Base-by-base conservation (phyloP, 2,329 filamentous ascomycete species). In the Xylariaceae sp. region DNA sequence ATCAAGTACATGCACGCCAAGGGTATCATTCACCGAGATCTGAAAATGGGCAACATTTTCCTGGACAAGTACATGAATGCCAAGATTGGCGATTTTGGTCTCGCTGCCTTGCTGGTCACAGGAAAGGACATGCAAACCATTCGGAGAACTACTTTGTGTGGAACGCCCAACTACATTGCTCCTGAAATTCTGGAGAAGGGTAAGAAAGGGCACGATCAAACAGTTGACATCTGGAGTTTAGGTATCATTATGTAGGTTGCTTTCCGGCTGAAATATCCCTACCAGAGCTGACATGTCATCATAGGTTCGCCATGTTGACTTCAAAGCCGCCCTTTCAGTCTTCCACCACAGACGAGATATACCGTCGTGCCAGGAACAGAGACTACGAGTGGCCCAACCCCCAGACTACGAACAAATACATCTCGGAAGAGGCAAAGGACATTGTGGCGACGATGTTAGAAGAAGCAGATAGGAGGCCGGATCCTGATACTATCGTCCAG, bases 41-140 rank as follows among this genome's bases (percentile, higher is more conserved):
- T 98, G 54, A 98, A 98, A 68, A 97, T 96, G 74, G 94, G 93
- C 37, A 98, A 98, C 63, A 84, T 98, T 52, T 98, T 98, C 58
- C 74, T 98, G 39, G 93, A 98, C 63, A 80, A 81, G 40, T 76
- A 89, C 52, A 96, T 98, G 91, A 95, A 98, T 59, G 85, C 95
- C 55, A 98, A 98, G 64, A 89, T 98, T 55, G 93, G 93, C 34
- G 93, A 98, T 64, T 98, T 98, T 67, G 93, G 93, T 3, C 74
- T 98, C 41, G 93, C 93, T 22, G 93, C 94, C 19, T 73, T 98
- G 54, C 74, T 97, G 42, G 83, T 97, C 34, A 94, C 90, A 9
- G 89, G 91, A 59, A 89, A 85, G 62, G 93, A 98, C 59, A 87
- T 88, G 77, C 83, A 83, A 64, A 89, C 79, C 45, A 81, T 81